Percentiles rank a stretch among this genome's conserved stretches.
phyloP scores from a whole-genome alignment of 192 early-diverging fungal genomes.

The Backusella westeae region DNA sequence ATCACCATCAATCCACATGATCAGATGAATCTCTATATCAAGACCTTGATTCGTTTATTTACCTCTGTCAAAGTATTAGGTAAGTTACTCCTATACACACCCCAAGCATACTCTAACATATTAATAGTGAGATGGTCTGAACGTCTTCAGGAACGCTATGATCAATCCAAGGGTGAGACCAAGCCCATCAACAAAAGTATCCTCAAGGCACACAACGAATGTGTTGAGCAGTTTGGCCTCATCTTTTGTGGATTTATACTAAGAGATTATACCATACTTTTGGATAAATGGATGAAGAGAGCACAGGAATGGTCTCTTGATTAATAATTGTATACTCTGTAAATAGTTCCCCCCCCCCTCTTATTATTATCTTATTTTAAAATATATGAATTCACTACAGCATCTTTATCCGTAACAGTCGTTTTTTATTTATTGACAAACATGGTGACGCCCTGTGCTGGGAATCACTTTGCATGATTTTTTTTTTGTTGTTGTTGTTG shows the following conservation, averaged over 20 bases:
- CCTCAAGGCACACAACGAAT: neutral
- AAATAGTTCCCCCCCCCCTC: too few species aligned
- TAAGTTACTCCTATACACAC: neutral
- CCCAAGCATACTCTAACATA: neutral
- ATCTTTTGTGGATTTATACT: conserved; percentile 16
- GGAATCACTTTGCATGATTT: too few species aligned
- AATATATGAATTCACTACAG: neutral
- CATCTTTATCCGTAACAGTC: neutral
- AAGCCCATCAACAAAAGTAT: neutral
- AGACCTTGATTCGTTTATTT: conserved; percentile 10
- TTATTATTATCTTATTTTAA: neutral
- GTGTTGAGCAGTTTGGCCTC: neutral
- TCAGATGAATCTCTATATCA: conserved; percentile 11
- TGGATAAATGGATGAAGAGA: conserved; percentile 19
- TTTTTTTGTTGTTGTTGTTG: too few species aligned
- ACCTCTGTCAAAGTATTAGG: conserved; percentile 1
- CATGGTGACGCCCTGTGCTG: too few species aligned
- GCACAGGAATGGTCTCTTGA: conserved; percentile 2
- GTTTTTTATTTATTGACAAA: too few species aligned
- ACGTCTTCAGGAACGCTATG: neutral
- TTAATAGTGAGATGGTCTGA: neutral
- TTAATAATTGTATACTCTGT: neutral
- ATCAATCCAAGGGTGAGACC: neutral
- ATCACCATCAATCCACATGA: neutral
- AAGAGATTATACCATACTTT: conserved; percentile 8